Conservation (phyloP, 2,329 filamentous ascomycete genomes). For the Phyllosticta citriasiana region DNA sequence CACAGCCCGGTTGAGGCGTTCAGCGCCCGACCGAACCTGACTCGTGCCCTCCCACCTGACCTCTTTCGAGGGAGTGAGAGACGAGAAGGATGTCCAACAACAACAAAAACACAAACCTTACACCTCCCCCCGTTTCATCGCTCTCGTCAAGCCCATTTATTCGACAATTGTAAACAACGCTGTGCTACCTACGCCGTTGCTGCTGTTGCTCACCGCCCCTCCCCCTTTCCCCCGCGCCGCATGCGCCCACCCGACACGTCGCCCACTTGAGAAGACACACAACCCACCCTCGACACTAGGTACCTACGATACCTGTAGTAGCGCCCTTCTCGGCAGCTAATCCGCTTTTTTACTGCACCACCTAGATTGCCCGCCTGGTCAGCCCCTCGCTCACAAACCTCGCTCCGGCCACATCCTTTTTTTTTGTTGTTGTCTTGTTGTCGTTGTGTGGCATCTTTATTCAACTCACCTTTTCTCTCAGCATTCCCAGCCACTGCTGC, state of each 20-base stretch:
- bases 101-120: not conserved
- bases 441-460: no score
- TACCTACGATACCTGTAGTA: not conserved
- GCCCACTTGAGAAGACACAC: not conserved
- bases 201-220: not conserved
- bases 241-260: slow-evolving; percentile 2
- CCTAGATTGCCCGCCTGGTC: slow-evolving; percentile 12
- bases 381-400: not conserved
- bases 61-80: not conserved
- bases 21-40: slow-evolving; percentile 1
- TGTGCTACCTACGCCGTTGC: slow-evolving; percentile 3
- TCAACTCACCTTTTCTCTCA: slow-evolving; percentile 81
- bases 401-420: slow-evolving; percentile 7
- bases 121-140: not conserved
- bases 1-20: slow-evolving; percentile 1
- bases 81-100: not conserved
- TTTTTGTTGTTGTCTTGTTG: slow-evolving; percentile 5
- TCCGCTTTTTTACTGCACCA: slow-evolving; percentile 23
- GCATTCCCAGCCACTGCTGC: slow-evolving; percentile 81
- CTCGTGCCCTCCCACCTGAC: slow-evolving; percentile 1
- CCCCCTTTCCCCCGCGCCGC: not conserved
- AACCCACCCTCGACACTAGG: not conserved
- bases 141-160: slow-evolving; percentile 8
- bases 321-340: slow-evolving; percentile 6
- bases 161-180: slow-evolving; percentile 9